A percentile compares a stretch with the other conserved stretches of the same genome.
Conservation (phyloP, 495 filamentous ascomycete species). For the Hypoxylon cercidicola region DNA sequence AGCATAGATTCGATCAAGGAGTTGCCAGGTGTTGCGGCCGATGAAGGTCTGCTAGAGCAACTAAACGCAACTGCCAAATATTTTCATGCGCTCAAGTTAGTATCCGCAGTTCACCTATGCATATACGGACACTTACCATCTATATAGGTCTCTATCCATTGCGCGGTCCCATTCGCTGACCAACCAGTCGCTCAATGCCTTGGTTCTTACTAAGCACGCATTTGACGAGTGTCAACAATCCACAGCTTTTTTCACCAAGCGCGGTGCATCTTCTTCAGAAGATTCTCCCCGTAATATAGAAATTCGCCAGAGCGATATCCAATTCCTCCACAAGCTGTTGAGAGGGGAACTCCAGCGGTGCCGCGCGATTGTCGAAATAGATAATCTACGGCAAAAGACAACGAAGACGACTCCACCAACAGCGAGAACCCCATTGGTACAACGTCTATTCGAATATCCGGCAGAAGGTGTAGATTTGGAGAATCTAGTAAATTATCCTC, state of each 20-base stretch:
- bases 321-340: conserved; percentile 68
- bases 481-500: conserved; percentile 88
- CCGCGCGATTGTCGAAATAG: conserved; percentile 83
- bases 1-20: conserved; percentile 91
- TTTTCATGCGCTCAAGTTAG: conserved; percentile 88
- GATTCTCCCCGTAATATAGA: conserved; percentile 60
- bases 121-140: conserved; percentile 3
- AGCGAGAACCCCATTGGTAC: conserved; percentile 65
- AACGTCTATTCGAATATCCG: conserved; percentile 79
- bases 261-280: conserved; percentile 38
- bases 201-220: conserved; percentile 83
- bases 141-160: conserved; percentile 79
- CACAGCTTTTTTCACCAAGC: conserved; percentile 42
- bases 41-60: conserved; percentile 77
- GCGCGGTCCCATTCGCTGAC: conserved; percentile 84
- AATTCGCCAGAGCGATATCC: conserved; percentile 66
- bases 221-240: conserved; percentile 63
- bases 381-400: conserved; percentile 62
- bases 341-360: conserved; percentile 76
- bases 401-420: conserved; percentile 43
- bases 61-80: conserved; percentile 81
- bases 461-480: conserved; percentile 71
- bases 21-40: conserved; percentile 89
- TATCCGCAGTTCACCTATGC: conserved; percentile 3
- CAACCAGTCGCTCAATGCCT: conserved; percentile 76